Percentiles rank a stretch among this genome's conserved stretches.
Conservation (phyloP, 2,329 filamentous ascomycete species). For the Fusarium haematococcum region DNA sequence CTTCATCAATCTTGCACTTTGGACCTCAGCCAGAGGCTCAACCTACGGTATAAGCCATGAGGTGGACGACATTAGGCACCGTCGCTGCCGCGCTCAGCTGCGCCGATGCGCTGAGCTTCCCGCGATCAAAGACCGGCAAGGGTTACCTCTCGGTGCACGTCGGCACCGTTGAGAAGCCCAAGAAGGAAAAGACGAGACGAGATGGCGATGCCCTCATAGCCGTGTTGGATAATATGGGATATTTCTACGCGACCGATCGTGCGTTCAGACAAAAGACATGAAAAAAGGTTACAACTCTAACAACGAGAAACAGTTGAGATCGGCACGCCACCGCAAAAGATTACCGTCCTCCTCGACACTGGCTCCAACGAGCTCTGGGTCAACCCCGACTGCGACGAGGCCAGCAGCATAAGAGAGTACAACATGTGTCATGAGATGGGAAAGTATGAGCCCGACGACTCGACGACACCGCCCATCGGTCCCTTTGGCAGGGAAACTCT, state of each 20-base stretch:
- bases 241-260: slow-evolving; percentile 55
- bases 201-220: slow-evolving; percentile 44
- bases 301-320: slow-evolving; percentile 56
- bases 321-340: slow-evolving; percentile 55
- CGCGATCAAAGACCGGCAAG: slow-evolving; percentile 48
- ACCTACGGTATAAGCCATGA: slow-evolving; percentile 32
- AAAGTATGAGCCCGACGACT: slow-evolving; percentile 57
- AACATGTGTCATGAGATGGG: slow-evolving; percentile 56
- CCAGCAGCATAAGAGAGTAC: slow-evolving; percentile 49
- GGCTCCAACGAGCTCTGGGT: slow-evolving; percentile 68
- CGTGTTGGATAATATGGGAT: slow-evolving; percentile 51
- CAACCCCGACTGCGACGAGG: slow-evolving; percentile 60
- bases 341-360: slow-evolving; percentile 63
- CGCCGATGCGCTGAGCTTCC: slow-evolving; percentile 40
- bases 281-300: not conserved
- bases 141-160: slow-evolving; percentile 54
- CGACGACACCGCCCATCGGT: slow-evolving; percentile 52
- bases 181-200: slow-evolving; percentile 39
- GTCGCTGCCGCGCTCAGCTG: slow-evolving; percentile 27
- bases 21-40: not conserved
- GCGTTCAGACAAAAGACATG: slow-evolving; percentile 20
- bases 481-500: slow-evolving; percentile 54
- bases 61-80: slow-evolving; percentile 39
- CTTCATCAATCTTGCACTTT: not conserved
- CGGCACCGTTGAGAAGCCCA: slow-evolving; percentile 45